Evolutionary conservation across 306 rosid genomes (phyloP).

Genomic region (Cucurbita argyrosperma): DNA sequence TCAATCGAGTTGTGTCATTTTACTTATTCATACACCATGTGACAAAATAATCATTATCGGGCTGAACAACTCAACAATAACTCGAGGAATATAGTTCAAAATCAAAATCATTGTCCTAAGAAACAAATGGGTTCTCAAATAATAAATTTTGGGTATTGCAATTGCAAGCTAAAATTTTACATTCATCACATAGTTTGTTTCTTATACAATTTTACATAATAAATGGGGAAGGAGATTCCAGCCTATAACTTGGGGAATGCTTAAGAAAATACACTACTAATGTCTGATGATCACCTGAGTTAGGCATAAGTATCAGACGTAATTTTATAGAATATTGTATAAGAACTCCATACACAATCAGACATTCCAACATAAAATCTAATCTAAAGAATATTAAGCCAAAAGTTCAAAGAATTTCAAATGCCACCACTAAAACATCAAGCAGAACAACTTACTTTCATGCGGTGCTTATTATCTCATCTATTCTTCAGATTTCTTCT

Average conservation of each 20-base stretch:
- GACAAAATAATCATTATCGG: too few species aligned
- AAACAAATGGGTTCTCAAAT: not conserved
- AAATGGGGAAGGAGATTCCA: not conserved
- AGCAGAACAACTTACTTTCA: not conserved
- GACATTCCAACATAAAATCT: not conserved
- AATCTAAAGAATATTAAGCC: not conserved
- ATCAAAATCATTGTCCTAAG: not conserved
- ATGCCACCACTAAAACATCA: not conserved
- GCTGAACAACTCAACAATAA: too few species aligned
- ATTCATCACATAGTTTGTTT: not conserved
- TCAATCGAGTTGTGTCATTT: too few species aligned
- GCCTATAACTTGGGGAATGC: not conserved
- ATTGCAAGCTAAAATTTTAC: not conserved
- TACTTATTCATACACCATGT: too few species aligned
- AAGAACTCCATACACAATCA: not conserved
- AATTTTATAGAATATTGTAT: not conserved
- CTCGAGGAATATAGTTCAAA: not conserved
- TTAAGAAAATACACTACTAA: not conserved
- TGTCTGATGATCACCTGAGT: not conserved
- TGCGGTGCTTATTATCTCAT: not conserved
- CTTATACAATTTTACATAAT: not conserved
- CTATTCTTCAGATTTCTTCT: constrained; percentile 20
- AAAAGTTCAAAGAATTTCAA: not conserved
- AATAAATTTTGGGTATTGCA: not conserved
- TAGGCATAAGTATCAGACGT: not conserved